These are phyloP conservation scores for Pichia ethanolica DNA, from an alignment of 805 yeast species.

Conservation along the genomic window DNA sequence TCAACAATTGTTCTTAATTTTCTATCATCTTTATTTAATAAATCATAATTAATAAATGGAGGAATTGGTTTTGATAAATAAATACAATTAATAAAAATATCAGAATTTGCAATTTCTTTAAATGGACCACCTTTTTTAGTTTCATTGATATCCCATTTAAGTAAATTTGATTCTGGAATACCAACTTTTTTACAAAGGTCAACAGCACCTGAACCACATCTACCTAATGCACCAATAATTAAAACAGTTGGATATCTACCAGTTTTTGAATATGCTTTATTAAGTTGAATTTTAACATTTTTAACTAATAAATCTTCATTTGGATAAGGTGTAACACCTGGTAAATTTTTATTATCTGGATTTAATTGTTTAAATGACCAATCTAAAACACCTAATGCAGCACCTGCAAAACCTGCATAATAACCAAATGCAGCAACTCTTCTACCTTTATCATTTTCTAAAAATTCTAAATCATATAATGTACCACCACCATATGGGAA, in stretches of 20 bases:
- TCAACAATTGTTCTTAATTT: slow-evolving; percentile 88
- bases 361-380: slow-evolving; percentile 90
- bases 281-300: slow-evolving; percentile 58
- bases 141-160: slow-evolving; percentile 96
- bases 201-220: slow-evolving; percentile 98
- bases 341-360: slow-evolving; percentile 58
- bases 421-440: slow-evolving; percentile 99
- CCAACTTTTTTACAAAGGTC: slow-evolving; percentile 79
- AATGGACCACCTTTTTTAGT: slow-evolving; percentile 97
- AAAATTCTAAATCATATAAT: slow-evolving; percentile 88
- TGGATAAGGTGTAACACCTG: slow-evolving; percentile 75
- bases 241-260: slow-evolving; percentile 70
- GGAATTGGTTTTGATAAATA: slow-evolving; percentile 90
- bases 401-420: slow-evolving; percentile 99
- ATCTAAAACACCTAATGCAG: slow-evolving; percentile 89
- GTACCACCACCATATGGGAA: slow-evolving; percentile 89
- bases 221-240: slow-evolving; percentile 95
- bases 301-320: slow-evolving; percentile 67
- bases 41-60: slow-evolving; percentile 71
- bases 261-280: slow-evolving; percentile 48
- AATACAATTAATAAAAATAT: slow-evolving; percentile 92
- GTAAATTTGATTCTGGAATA: slow-evolving; percentile 73
- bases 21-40: slow-evolving; percentile 62
- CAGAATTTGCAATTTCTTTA: slow-evolving; percentile 79
- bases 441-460: slow-evolving; percentile 91